phyloP scores from a whole-genome alignment of 2,329 filamentous ascomycete species.

The Penicillium psychrosexuale region DNA sequence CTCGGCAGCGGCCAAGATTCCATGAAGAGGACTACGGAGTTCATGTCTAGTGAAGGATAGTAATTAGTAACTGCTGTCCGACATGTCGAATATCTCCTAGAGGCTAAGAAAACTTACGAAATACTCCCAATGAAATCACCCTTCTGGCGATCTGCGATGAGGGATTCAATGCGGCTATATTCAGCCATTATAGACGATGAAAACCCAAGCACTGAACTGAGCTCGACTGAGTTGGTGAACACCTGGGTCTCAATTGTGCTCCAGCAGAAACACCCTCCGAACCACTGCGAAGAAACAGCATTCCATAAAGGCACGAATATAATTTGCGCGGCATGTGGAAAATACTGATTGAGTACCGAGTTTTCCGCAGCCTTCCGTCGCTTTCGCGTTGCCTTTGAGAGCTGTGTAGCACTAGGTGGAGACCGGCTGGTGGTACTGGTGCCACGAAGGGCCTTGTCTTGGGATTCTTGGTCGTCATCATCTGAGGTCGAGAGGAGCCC shows the following conservation, averaged over 20 bases:
- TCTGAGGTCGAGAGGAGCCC: constrained; percentile 45
- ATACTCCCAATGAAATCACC: constrained; percentile 46
- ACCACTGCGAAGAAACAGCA: constrained; percentile 47
- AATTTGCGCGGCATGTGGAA: constrained; percentile 48
- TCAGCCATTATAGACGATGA: constrained; percentile 45
- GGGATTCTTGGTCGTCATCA: constrained; percentile 40
- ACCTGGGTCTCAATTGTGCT: constrained; percentile 37
- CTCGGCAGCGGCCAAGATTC: constrained; percentile 43
- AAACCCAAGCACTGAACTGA: constrained; percentile 43
- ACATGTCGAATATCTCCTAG: background rate
- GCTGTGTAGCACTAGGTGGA: constrained; percentile 5
- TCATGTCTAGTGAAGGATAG: constrained; percentile 32
- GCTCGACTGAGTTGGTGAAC: constrained; percentile 38
- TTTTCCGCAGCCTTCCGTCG: constrained; percentile 38
- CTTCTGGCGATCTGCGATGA: constrained; percentile 44
- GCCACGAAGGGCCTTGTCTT: constrained; percentile 6
- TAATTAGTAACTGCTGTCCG: background rate
- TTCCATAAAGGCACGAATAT: constrained; percentile 55
- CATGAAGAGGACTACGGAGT: constrained; percentile 43
- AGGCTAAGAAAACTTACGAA: constrained; percentile 24
- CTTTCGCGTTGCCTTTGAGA: constrained; percentile 23
- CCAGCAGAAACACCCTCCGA: constrained; percentile 47
- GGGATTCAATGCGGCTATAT: constrained; percentile 42
- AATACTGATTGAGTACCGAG: constrained; percentile 42
- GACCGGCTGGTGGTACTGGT: constrained; percentile 13